Base-by-base conservation (phyloP, 257 asterid species). In the Nicotiana tabacum region DNA sequence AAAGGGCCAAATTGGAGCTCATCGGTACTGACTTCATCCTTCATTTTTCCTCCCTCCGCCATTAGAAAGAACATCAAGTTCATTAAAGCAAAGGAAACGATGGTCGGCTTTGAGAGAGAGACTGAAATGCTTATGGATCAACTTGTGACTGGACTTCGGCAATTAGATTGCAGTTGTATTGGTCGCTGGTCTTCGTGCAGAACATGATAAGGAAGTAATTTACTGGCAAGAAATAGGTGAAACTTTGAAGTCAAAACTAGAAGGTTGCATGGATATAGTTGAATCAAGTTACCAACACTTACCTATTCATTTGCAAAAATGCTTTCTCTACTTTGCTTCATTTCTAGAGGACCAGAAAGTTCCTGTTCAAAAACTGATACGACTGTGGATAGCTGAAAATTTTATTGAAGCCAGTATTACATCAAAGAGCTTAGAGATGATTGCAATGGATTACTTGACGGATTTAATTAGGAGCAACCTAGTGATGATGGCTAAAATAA, bases 241-340 rank as follows among this genome's bases (percentile, higher is more conserved):
- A 33, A 68, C 10, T 35, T 68, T 68, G 5, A 68, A 68, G 9
- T 68, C 12, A 67, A 67, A 16, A 2, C 21, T 68, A 2, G 0
- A 17, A 30, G 77, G 53, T 30, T 68, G 53, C 53, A 33, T 3
- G 39, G 51, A 33, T 68, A 43, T 33, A 33, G 21, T 68, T 15
- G 77, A 68, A 15, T 43, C 24, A 6, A 68, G 77, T 33, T 68
- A 68, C 48, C 77, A 68, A 13, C 77, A 68, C 29, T 33, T 68
- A 21, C 56, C 72, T 6, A 16, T 32, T 3, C 48, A 60, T 3
- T 78, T 33, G 72, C 56, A 24, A 10, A 30, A 24, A 4, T 78
- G 82, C 33, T 60, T 78, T 78, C 74, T 78, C 10, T 78, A 78
- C 24, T 37, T 78, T 60, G 82, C 70, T 33, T 39, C 58, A 35